Evolutionary conservation across 2,329 filamentous ascomycete species (phyloP), one percentile per base, ranked within the genome.

Genomic region (Phymatotrichopsis omnivora): DNA sequence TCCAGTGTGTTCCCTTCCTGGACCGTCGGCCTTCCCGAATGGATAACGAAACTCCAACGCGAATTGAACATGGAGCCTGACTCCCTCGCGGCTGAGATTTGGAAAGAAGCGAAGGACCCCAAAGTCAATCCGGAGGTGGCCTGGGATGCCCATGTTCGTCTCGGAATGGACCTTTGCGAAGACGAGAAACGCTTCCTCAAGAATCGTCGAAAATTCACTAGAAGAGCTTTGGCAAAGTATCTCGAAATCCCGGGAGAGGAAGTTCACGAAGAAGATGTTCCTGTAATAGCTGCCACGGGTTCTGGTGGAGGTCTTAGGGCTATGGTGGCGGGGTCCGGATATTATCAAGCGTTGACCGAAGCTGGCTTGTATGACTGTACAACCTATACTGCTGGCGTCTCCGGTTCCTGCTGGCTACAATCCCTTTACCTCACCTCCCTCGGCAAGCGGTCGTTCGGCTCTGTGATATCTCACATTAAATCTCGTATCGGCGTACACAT

Each of bases 371-470:
- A 94, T 61, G 87, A 95, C 64, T 96, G 91, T 61, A 74, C 85
- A 8, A 96, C 87, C 1, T 98, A 98, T 60, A 93, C 86, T 0
- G 85, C 89, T 4, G 91, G 91, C 1, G 91, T 98, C 37, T 95
- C 86, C 60, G 91, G 91, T 0, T 93, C 84, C 53, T 96, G 91
- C 63, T 98, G 91, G 91, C 71, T 96, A 5, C 89, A 96, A 62
- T 72, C 83, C 0, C 70, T 98, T 3, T 94, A 84, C 61, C 79
- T 91, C 60, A 89, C 85, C 0, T 84, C 85, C 1, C 72, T 96
- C 45, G 73, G 80, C 0, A 70, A 72, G 12, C 75, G 78, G 43
- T 76, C 75, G 51, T 75, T 93, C 56, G 68, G 72, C 17, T 74
- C 70, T 28, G 70, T 94, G 16, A 74, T 95, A 29, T 75, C 87